Evolutionary conservation across 805 yeast species (phyloP).

Genomic region (Nakazawaea wickerhamii): DNA sequence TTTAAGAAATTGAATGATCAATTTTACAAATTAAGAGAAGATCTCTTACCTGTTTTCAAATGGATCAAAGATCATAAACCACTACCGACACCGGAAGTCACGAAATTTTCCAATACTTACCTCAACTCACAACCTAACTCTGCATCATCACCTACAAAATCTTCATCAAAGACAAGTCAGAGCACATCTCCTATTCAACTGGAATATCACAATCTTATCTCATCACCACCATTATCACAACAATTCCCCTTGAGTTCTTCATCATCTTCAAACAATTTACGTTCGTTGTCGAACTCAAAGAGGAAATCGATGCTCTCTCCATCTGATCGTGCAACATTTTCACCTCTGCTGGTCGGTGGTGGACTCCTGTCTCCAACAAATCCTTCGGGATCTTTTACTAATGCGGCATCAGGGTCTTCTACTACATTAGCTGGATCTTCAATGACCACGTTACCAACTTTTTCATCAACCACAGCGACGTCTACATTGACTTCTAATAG

Average conservation of each 20-base stretch:
- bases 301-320: slow-evolving; percentile 14
- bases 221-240: slow-evolving; percentile 6
- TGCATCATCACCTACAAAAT: slow-evolving; percentile 24
- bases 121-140: slow-evolving; percentile 14
- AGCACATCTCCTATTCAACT: slow-evolving; percentile 5
- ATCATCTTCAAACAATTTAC: slow-evolving; percentile 4
- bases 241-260: slow-evolving; percentile 2
- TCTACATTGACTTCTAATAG: slow-evolving; percentile 13
- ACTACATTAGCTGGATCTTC: neutral
- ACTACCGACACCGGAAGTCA: slow-evolving; percentile 56
- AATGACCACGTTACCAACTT: slow-evolving; percentile 8
- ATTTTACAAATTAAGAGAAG: slow-evolving; percentile 54
- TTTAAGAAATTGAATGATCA: slow-evolving; percentile 43
- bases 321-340: slow-evolving; percentile 1
- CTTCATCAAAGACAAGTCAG: slow-evolving; percentile 7
- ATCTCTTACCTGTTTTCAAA: slow-evolving; percentile 57
- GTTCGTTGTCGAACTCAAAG: slow-evolving; percentile 1
- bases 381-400: neutral
- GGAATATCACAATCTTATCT: neutral
- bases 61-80: slow-evolving; percentile 62
- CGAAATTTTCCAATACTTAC: slow-evolving; percentile 13
- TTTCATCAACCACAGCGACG: slow-evolving; percentile 12
- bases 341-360: neutral
- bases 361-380: neutral
- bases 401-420: neutral